Percentiles rank a stretch among this genome's conserved stretches.
Evolutionary conservation across 352 stramenopile species (phyloP).

Genomic region (Phytopythium sindhum): DNA sequence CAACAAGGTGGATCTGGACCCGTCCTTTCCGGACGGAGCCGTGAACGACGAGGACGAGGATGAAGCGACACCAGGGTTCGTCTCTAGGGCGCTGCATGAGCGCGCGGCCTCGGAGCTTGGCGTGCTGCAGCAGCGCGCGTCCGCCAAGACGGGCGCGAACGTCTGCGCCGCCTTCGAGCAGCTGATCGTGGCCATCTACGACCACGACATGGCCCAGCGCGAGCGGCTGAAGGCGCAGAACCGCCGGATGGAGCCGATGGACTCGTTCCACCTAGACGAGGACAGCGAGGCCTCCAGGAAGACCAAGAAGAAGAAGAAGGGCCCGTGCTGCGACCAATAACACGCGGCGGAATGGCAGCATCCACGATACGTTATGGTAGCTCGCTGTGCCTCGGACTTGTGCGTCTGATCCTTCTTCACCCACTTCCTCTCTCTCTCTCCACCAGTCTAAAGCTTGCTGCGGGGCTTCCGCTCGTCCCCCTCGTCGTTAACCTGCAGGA

Average conservation of each 20-base stretch:
- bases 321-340: conserved; percentile 3
- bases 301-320: neutral
- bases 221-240: conserved; percentile 18
- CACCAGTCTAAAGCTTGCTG: conserved; percentile 38
- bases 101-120: conserved; percentile 30
- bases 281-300: conserved; percentile 12
- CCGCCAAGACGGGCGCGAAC: conserved; percentile 65
- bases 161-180: conserved; percentile 68
- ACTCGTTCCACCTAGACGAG: conserved; percentile 37
- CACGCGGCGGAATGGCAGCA: neutral
- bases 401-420: neutral
- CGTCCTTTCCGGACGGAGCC: neutral
- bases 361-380: neutral
- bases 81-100: conserved; percentile 39
- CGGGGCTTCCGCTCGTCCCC: conserved; percentile 13
- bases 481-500: conserved; percentile 19
- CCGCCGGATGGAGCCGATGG: conserved; percentile 18
- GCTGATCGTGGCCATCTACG: conserved; percentile 68
- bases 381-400: neutral
- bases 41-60: conserved; percentile 2
- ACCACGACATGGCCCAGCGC: conserved; percentile 48
- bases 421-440: neutral
- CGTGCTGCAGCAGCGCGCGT: conserved; percentile 55
- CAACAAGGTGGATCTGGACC: conserved; percentile 74
- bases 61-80: conserved; percentile 13